Evolutionary conservation across 2,329 filamentous ascomycete species (phyloP).

Genomic region (Verticillium klebahnii): DNA sequence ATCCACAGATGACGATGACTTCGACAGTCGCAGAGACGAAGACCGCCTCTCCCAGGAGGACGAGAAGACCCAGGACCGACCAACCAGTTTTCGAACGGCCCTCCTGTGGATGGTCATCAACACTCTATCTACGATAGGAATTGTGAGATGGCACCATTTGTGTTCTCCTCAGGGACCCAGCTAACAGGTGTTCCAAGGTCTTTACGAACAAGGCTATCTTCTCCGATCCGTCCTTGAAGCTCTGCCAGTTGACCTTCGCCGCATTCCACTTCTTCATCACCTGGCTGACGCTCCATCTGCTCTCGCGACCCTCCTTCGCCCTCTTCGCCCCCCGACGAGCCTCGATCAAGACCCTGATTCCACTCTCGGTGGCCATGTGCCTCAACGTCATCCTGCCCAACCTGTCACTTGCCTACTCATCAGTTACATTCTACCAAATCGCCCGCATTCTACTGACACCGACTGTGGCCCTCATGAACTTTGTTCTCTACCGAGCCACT

Average conservation of each 20-base stretch:
- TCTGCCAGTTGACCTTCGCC: conserved; percentile 61
- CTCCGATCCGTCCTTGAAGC: conserved; percentile 54
- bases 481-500: conserved; percentile 50
- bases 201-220: conserved; percentile 70
- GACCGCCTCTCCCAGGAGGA: conserved; percentile 28
- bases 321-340: conserved; percentile 56
- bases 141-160: conserved; percentile 37
- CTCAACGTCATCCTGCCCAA: conserved; percentile 67
- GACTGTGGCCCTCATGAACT: conserved; percentile 61
- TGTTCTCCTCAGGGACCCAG: not conserved
- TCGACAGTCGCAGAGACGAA: not conserved
- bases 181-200: conserved; percentile 38
- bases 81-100: conserved; percentile 30
- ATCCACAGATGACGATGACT: conserved; percentile 16
- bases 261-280: conserved; percentile 66
- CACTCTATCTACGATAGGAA: conserved; percentile 58
- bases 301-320: conserved; percentile 53
- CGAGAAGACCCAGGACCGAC: conserved; percentile 27
- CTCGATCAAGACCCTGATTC: conserved; percentile 52
- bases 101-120: conserved; percentile 57
- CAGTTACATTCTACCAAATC: conserved; percentile 67
- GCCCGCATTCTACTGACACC: conserved; percentile 64
- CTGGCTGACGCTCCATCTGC: conserved; percentile 55
- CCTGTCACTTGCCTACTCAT: conserved; percentile 61
- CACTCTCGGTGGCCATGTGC: conserved; percentile 62